A percentile compares a stretch with the other conserved stretches of the same genome.
Conservation (phyloP, 2,329 filamentous ascomycete genomes). For the Aspergillus costaricaensis region DNA sequence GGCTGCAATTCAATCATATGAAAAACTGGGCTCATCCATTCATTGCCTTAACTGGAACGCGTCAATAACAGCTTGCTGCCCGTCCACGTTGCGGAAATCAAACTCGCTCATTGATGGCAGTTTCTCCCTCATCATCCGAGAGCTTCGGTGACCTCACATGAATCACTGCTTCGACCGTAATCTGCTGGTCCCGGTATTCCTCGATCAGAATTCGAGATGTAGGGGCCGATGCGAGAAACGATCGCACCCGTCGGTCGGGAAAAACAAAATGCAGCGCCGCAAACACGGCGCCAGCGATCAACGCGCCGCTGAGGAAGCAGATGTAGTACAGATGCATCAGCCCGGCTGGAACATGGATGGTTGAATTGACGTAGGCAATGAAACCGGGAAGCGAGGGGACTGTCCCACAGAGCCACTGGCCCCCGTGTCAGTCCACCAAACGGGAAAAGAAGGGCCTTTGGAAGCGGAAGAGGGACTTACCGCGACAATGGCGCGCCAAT, state of each 20-base stretch:
- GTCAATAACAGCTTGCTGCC: too few relatives aligned
- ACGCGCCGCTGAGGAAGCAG: not conserved
- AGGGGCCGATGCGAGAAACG: not conserved
- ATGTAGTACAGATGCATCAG: not conserved
- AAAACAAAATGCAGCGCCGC: not conserved
- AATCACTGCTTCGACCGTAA: not conserved
- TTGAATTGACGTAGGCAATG: not conserved
- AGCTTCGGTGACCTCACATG: not conserved
- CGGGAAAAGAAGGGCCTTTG: not conserved
- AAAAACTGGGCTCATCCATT: too few relatives aligned
- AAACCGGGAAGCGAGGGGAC: not conserved
- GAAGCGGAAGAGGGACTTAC: not conserved
- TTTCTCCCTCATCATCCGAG: not conserved
- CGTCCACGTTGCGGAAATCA: too few relatives aligned
- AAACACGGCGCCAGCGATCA: not conserved
- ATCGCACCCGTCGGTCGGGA: not conserved
- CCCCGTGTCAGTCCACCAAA: not conserved
- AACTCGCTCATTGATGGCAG: too few relatives aligned
- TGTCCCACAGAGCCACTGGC: not conserved
- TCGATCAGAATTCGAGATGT: not conserved
- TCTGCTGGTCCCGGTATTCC: not conserved
- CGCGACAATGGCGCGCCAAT: conserved; percentile 27
- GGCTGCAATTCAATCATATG: too few relatives aligned
- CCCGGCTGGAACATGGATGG: not conserved
- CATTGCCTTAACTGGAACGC: too few relatives aligned